These are phyloP conservation scores for Calonectria leucothoes DNA, from an alignment of 2,329 filamentous ascomycete species.

Conservation along the genomic window DNA sequence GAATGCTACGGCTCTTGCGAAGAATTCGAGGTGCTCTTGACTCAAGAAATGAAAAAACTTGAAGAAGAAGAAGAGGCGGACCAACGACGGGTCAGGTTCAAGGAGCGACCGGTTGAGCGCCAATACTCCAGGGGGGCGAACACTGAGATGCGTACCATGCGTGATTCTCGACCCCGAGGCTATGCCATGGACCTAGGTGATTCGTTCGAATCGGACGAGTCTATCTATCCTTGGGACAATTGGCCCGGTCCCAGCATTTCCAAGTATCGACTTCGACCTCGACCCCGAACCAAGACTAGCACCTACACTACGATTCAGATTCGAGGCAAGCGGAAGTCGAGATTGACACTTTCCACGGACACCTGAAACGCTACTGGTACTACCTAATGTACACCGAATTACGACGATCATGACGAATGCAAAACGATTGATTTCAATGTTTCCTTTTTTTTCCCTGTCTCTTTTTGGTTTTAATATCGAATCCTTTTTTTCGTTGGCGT, in stretches of 20 bases:
- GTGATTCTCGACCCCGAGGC: neutral
- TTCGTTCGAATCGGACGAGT: neutral
- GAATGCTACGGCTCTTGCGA: conserved; percentile 45
- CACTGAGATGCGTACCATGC: neutral
- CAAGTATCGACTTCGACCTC: conserved; percentile 21
- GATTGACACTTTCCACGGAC: neutral
- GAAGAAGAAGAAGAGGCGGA: neutral
- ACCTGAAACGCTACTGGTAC: conserved; percentile 9
- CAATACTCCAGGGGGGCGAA: neutral
- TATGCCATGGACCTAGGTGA: neutral
- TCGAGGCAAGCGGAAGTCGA: conserved; percentile 29
- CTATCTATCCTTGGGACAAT: conserved; percentile 7
- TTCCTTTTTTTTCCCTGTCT: conserved; percentile 13
- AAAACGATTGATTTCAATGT: conserved; percentile 25
- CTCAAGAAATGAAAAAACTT: conserved; percentile 16
- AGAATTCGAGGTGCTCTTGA: conserved; percentile 42
- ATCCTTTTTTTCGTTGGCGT: conserved; percentile 35
- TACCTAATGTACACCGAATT: conserved; percentile 30
- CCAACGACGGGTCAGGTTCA: neutral
- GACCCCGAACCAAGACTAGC: conserved; percentile 7
- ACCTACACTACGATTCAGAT: conserved; percentile 27
- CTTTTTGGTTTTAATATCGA: conserved; percentile 14
- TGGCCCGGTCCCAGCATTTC: neutral
- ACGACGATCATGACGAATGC: conserved; percentile 37
- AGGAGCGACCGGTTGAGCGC: neutral